phyloP scores from a whole-genome alignment of 495 filamentous ascomycete species.

The Achaetomiella virescens region DNA sequence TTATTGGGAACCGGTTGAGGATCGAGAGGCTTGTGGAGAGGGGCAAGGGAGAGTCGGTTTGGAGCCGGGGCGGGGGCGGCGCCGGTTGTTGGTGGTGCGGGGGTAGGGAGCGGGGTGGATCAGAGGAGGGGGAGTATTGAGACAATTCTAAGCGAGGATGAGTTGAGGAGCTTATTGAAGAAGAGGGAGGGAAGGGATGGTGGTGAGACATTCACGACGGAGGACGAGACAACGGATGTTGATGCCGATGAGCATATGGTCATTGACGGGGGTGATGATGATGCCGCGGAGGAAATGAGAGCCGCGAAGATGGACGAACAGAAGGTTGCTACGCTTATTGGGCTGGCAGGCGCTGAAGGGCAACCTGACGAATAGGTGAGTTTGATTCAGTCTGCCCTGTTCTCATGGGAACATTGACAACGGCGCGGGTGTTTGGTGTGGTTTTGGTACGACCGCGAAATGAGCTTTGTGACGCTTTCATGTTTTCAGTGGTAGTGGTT shows the following conservation, averaged over 20 bases:
- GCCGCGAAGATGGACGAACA: not conserved
- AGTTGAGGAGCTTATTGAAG: constrained; percentile 18
- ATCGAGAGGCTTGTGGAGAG: constrained; percentile 74
- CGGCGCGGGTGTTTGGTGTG: too few species aligned
- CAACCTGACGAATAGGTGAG: not conserved
- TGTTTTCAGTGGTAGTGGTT: too few species aligned
- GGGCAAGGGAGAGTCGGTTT: constrained; percentile 51
- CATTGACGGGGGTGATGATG: constrained; percentile 3
- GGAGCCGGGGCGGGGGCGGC: not conserved
- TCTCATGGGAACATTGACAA: not conserved
- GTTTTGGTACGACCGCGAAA: too few species aligned
- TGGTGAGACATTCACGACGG: constrained; percentile 12
- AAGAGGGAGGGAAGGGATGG: constrained; percentile 1
- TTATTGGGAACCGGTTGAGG: constrained; percentile 77
- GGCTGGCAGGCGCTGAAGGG: constrained; percentile 1
- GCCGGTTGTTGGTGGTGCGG: not conserved
- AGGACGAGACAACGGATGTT: constrained; percentile 20
- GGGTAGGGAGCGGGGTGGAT: not conserved
- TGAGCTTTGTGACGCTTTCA: too few species aligned
- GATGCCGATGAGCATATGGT: constrained; percentile 8
- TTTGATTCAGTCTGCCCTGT: not conserved
- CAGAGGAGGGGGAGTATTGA: constrained; percentile 25
- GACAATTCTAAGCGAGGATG: constrained; percentile 26
- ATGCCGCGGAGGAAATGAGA: not conserved
- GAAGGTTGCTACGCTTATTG: constrained; percentile 7